phyloP scores from a whole-genome alignment of 176 grass and related monocot genomes.

The Themeda triandra region DNA sequence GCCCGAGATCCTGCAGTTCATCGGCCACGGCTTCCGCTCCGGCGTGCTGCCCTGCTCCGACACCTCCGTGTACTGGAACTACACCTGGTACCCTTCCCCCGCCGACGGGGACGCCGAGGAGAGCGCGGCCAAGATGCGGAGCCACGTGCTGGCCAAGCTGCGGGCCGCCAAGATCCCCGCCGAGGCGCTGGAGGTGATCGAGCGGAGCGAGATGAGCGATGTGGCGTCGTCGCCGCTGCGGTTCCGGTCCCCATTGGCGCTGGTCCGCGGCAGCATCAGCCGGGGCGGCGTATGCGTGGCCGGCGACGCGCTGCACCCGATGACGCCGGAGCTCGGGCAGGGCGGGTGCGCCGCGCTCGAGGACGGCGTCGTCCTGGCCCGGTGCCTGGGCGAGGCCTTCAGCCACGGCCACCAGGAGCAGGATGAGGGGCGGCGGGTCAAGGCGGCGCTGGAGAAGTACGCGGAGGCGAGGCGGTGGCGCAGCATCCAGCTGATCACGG shows the following conservation, averaged over 20 bases:
- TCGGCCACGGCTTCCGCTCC: slow-evolving; percentile 44
- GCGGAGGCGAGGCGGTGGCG: slow-evolving; percentile 54
- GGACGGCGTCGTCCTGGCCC: slow-evolving; percentile 70
- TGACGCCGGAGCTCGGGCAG: slow-evolving; percentile 83
- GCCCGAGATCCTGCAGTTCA: slow-evolving; percentile 45
- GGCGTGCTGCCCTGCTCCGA: slow-evolving; percentile 59
- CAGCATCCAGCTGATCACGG: slow-evolving; percentile 31
- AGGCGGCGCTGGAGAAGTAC: slow-evolving; percentile 39
- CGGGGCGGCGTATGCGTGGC: slow-evolving; percentile 62
- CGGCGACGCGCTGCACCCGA: slow-evolving; percentile 84
- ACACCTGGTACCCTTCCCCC: slow-evolving; percentile 57
- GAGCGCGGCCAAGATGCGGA: slow-evolving; percentile 50
- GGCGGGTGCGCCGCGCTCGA: slow-evolving; percentile 67
- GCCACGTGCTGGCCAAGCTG: slow-evolving; percentile 46
- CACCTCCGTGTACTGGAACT: slow-evolving; percentile 70
- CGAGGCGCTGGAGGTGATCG: slow-evolving; percentile 46
- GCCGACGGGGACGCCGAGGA: slow-evolving; percentile 41
- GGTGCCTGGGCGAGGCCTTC: slow-evolving; percentile 49
- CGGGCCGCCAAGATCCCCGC: slow-evolving; percentile 19
- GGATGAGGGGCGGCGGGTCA: not conserved
- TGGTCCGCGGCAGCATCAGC: slow-evolving; percentile 51
- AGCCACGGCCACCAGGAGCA: not conserved
- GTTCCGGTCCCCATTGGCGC: slow-evolving; percentile 64
- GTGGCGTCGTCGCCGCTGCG: slow-evolving; percentile 55
- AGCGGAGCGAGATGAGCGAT: slow-evolving; percentile 65